Percentiles rank a stretch among this genome's conserved stretches.
These are phyloP conservation scores for Phytophthora pinifolia DNA, from an alignment of 352 stramenopile genomes.

Conservation along the genomic window DNA sequence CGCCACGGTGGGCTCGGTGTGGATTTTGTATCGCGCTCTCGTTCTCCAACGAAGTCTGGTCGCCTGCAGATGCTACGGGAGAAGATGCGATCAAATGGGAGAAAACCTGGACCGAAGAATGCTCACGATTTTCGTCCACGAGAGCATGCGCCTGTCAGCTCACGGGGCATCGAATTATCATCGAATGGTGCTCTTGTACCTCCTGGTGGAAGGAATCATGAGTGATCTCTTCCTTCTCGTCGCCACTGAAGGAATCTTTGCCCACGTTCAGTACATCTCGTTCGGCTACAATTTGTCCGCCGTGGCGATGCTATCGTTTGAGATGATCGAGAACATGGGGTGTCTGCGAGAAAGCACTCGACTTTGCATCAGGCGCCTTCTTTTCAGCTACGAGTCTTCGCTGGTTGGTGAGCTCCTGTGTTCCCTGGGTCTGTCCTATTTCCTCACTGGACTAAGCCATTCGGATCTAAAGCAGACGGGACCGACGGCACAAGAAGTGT, in stretches of 20 bases:
- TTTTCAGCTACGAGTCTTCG: constrained; percentile 17
- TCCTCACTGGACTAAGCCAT: constrained; percentile 12
- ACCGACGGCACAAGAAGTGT: constrained; percentile 7
- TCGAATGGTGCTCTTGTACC: constrained; percentile 14
- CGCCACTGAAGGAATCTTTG: constrained; percentile 14
- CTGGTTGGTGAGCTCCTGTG: constrained; percentile 19
- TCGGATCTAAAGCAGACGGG: constrained; percentile 13
- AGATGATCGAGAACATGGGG: constrained; percentile 17
- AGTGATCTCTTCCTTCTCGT: constrained; percentile 25
- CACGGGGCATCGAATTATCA: constrained; percentile 19
- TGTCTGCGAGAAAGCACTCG: constrained; percentile 1
- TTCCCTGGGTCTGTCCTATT: constrained; percentile 2
- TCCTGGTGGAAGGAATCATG: constrained; percentile 22
- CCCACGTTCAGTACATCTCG: constrained; percentile 21
- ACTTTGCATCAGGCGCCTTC: constrained; percentile 6
- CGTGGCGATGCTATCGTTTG: constrained; percentile 19
- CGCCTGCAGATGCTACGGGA: constrained; percentile 7
- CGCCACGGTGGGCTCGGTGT: constrained; percentile 2
- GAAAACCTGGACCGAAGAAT: not conserved
- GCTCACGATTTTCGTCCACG: constrained; percentile 6
- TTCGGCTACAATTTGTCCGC: constrained; percentile 27
- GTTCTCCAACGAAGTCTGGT: constrained; percentile 3
- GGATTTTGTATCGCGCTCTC: constrained; percentile 12
- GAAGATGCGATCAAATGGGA: no score
- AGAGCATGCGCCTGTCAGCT: constrained; percentile 9